Evolutionary conservation across 2,329 filamentous ascomycete species (phyloP), one percentile per base, ranked within the genome.

Genomic region (Fusarium anguioides): DNA sequence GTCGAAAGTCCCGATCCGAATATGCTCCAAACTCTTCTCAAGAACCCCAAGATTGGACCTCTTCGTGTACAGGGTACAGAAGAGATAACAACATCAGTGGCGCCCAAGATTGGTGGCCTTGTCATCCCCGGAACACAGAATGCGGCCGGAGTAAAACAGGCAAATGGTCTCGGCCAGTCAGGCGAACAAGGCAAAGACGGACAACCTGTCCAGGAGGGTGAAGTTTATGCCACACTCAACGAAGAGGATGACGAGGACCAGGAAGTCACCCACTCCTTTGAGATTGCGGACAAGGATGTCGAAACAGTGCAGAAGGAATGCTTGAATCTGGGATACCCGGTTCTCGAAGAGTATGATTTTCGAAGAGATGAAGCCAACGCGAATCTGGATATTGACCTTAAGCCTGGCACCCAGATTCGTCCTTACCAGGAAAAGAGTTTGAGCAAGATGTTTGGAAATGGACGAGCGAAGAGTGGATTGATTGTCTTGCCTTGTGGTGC

Each of bases 371-470:
- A 92, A 62, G 86, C 89, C 70, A 99, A 98, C 74, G 88, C 95
- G 1, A 97, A 93, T 48, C 83, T 99, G 33, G 94, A 98, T 57
- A 99, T 99, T 71, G 95, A 98, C 76, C 83, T 98, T 46, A 92
- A 92, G 72, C 94, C 95, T 1, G 90, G 90, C 56, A 95, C 94
- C 0, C 91, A 95, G 74, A 98, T 98, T 76, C 89, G 95, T 76
- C 82, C 97, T 64, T 99, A 99, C 72, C 96, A 99, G 77, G 96
- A 99, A 78, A 97, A 97, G 81, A 97, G 94, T 69, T 83, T 99
- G 11, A 97, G 93, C 81, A 99, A 99, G 79, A 99, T 99, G 96
- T 99, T 99, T 77, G 95, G 96, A 75, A 99, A 99, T 75, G 95
- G 95, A 47, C 91, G 96, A 79, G 96, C 96, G 15, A 96, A 97